These are phyloP conservation scores for Trifolium repens DNA, from an alignment of 306 rosid species.

Conservation along the genomic window DNA sequence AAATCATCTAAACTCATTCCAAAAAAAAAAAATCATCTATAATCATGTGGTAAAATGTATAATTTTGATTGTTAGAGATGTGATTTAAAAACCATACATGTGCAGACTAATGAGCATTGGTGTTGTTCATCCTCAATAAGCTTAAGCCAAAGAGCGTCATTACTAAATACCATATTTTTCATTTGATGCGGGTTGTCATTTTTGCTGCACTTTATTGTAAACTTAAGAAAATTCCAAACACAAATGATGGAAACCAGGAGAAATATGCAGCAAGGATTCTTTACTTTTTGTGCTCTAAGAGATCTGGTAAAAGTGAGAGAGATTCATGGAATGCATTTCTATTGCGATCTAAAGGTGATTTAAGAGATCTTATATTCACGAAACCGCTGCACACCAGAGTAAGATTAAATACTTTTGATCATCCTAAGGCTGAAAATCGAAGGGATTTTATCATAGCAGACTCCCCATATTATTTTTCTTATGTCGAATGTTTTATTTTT, in stretches of 20 bases:
- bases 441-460: conserved; percentile 70
- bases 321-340: conserved; percentile 60
- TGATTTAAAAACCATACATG: neutral
- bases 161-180: conserved; percentile 5
- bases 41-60: neutral
- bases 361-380: conserved; percentile 74
- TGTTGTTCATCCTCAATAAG: neutral
- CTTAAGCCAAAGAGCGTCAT: neutral
- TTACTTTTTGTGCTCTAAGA: conserved; percentile 57
- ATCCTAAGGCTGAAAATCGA: conserved; percentile 72
- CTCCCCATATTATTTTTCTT: no score
- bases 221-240: conserved; percentile 49
- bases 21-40: no score
- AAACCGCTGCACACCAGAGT: conserved; percentile 73
- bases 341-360: conserved; percentile 57
- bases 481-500: no score
- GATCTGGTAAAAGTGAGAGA: conserved; percentile 53
- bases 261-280: conserved; percentile 64
- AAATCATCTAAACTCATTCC: neutral
- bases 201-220: conserved; percentile 63
- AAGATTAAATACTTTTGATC: conserved; percentile 62
- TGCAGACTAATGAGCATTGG: no score
- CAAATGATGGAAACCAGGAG: conserved; percentile 52
- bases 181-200: conserved; percentile 66
- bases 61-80: neutral